Evolutionary conservation across 352 stramenopile species (phyloP), one percentile per base, ranked within the genome.

Genomic region (Pilasporangium apinafurcum): DNA sequence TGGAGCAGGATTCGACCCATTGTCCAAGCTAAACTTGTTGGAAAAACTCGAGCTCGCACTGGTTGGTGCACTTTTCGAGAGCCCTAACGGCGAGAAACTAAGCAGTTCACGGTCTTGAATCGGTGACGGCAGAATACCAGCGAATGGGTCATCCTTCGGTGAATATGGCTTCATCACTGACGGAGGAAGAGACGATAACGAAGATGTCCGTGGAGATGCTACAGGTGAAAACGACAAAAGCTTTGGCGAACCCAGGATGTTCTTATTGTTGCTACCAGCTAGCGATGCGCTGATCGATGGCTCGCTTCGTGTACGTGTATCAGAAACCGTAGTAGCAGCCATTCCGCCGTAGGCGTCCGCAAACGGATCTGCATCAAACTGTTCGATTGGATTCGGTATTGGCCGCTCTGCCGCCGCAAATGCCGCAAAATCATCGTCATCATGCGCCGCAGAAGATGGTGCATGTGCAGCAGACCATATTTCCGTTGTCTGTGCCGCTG

Each of bases 191-290:
- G 53, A 50, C 8, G 43, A 34, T 20, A 26, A 41, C 28, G 53
- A 31, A 8, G 18, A 17, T 24, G 40, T 48, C 30, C 18, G 22
- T n/a, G 14, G 33, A 16, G 32, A 24, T 12, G 29, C 53, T 9
- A 70, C n/a, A 31, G 67, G 64, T 9, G 65, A 77, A 37, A 80
- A 77, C 7, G 50, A 56, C 44, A 80, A 49, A 13, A 77, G 35
- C 27, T 30, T 25, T 8, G 55, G 63, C 6, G 58, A 66, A 2
- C 29, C 48, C 1, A 47, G 26, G 17, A 37, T 25, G 38, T 32
- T 43, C 25, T 31, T 9, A 22, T 27, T 42, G 25, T 44, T 39
- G 48, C 39, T 55, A 28, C 33, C 49, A 3, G 21, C 44, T 24
- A 30, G 38, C 22, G 48, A 55, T 4, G 25, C 32, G 13, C n/a